Base-by-base conservation (phyloP, 2,329 filamentous ascomycete genomes). In the Aspergillus piperis region DNA sequence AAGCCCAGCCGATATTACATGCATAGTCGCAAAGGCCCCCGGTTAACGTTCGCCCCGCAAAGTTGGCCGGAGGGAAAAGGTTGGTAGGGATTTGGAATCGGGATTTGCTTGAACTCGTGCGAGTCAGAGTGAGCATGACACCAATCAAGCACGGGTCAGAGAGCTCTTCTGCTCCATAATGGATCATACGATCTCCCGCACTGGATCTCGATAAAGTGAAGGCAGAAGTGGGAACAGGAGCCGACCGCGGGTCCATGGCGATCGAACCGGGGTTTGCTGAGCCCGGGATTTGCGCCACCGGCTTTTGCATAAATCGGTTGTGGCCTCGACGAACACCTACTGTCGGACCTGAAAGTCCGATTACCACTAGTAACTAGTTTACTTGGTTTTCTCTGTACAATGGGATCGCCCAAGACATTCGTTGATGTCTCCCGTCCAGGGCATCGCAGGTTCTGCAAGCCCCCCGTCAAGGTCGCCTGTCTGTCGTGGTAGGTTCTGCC, bases 401-500 rank as follows among this genome's bases (percentile, higher is more conserved):
- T 55, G 53, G 39, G 13, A 13, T 32, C 21, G 11, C 38, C 38
- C 27, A 55, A 55, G 13, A 55, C 53, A 5, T 21, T 55, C 13
- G 8, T 17, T 7, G 53, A 55, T 27, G 39, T 32, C 41, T 36
- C 53, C n/a, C 53, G 53, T 15, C 53, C 53, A 5, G 53, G 53
- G 11, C 53, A 55, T 47, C 53, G 53, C 25, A 47, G 41, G 21
- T 58, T 63, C 36, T 58, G 54, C 42, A 60, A 67, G 23, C 81
- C 81, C 52, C 81, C 81, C 1, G 81, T 83, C 27, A 83, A 83
- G 68, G 74, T 81, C 54, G 81, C 81, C 21, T 83, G 81, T 64
- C 74, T 83, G 59, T 77, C 80, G 56, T 83, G 81, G 81, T 83
- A 77, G 61, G 78, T 73, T 30, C 8, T 19, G 13, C 23, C 8